These are phyloP conservation scores for Echium plantagineum DNA, from an alignment of 257 asterid genomes.

Conservation along the genomic window DNA sequence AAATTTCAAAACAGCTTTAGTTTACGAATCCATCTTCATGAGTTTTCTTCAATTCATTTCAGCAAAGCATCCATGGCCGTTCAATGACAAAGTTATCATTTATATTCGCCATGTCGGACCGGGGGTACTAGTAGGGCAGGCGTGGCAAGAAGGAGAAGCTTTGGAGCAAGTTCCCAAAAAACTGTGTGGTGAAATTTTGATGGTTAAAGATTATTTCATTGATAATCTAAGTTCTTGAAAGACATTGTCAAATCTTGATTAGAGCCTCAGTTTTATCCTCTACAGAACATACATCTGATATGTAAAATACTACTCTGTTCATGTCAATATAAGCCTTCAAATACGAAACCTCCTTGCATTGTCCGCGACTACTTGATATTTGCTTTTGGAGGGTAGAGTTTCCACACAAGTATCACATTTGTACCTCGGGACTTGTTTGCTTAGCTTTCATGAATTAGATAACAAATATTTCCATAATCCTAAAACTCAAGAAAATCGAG, in stretches of 20 bases:
- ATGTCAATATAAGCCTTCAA: too few species aligned
- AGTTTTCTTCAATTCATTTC: slow-evolving; percentile 13
- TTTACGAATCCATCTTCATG: not conserved
- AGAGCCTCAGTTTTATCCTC: too few species aligned
- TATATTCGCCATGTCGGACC: slow-evolving; percentile 72
- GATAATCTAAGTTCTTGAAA: not conserved
- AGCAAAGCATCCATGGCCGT: slow-evolving; percentile 81
- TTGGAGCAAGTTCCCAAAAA: slow-evolving; percentile 65
- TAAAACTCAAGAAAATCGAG: too few species aligned
- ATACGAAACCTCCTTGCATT: too few species aligned
- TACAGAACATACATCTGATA: too few species aligned
- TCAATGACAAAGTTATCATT: slow-evolving; percentile 59
- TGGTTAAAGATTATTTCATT: slow-evolving; percentile 47
- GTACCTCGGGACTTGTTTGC: too few species aligned
- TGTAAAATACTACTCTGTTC: too few species aligned
- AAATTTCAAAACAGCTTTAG: not conserved
- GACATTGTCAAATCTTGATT: not conserved
- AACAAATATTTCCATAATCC: too few species aligned
- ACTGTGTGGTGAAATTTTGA: slow-evolving; percentile 62
- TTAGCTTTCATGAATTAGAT: too few species aligned
- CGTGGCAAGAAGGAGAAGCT: slow-evolving; percentile 82
- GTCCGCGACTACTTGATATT: too few species aligned
- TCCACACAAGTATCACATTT: too few species aligned
- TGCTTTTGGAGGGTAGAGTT: too few species aligned
- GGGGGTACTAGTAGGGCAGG: slow-evolving; percentile 76